Base-by-base conservation (phyloP, 345 rosid species). In the Atalantia buxifolia region DNA sequence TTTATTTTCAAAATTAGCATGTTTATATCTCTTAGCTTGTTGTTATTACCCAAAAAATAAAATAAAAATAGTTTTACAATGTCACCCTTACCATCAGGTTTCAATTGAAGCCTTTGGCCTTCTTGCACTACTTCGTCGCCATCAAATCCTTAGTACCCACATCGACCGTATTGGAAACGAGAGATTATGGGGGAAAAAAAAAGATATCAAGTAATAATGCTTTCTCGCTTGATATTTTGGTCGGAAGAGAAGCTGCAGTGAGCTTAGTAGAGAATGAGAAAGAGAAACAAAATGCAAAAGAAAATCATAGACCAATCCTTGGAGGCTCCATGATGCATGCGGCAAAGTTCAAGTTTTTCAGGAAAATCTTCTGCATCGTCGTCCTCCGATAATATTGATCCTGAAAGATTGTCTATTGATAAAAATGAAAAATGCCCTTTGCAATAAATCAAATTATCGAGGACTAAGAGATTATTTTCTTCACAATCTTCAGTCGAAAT, bases 281-380 rank as follows among this genome's bases (percentile, higher is more conserved):
- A 64, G 80, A 55, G 36, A 77, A 77, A 42, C 73, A 76, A 18
- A 69, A 76, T 68, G 55, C 81, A 4, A 88, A 91, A 84, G 97
- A 91, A 78, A 88, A 89, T 64, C 79, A 84, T 31, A 79, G 84
- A 75, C 89, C 88, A 6, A 38, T 81, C 50, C 67, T 86, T 64
- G 93, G 94, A 48, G 87, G 93, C 21, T 91, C 93, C 9, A 75
- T 82, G 88, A 84, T 92, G 69, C 85, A 84, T 69, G 73, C 91
- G 0, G 84, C 86, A 45, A 87, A 84, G 68, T 36, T 84, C 5
- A 74, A 77, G 59, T 84, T 90, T 30, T 72, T n/a, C 87, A 1
- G 88, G 84, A 62, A 90, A 83, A 76, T 80, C 82, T 2, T 83
- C 89, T 0, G 74, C 90, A 0, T 78, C 86, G 10, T 80, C 87